These are phyloP conservation scores for Ganoderma meredithae DNA, from an alignment of 1,284 basidiomycete species.

Conservation along the genomic window DNA sequence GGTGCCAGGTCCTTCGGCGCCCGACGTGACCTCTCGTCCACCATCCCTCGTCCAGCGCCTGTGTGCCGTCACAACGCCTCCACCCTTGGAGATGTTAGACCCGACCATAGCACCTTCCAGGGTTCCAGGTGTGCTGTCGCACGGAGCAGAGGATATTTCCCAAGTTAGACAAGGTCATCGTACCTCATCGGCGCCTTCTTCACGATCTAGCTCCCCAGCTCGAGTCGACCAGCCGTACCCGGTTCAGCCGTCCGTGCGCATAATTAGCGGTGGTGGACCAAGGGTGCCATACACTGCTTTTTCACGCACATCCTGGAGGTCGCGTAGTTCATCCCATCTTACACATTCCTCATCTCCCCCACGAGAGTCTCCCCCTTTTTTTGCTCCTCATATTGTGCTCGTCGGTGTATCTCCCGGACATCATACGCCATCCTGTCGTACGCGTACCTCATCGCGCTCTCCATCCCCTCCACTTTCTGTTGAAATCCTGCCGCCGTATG, in stretches of 20 bases:
- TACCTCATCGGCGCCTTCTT: not conserved
- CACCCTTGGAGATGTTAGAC: not conserved
- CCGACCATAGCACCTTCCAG: not conserved
- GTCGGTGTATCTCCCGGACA: no score
- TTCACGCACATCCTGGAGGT: not conserved
- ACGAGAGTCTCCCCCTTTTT: no score
- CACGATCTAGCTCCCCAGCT: not conserved
- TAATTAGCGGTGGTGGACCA: not conserved
- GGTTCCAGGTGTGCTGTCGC: not conserved
- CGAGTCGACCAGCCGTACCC: constrained; percentile 1
- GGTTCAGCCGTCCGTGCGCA: not conserved
- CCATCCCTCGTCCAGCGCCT: constrained; percentile 26
- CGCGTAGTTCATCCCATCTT: not conserved
- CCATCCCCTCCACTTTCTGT: not conserved
- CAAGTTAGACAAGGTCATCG: not conserved
- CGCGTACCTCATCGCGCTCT: not conserved
- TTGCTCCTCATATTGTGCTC: no score
- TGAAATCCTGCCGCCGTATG: not conserved
- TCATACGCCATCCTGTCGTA: not conserved
- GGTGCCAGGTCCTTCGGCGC: not conserved
- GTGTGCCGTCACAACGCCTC: not conserved
- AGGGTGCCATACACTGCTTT: not conserved
- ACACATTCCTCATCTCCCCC: no score
- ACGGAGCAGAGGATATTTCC: not conserved
- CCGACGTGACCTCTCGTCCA: not conserved